Percentiles rank a stretch among this genome's conserved stretches.
Evolutionary conservation across 805 yeast genomes (phyloP).

Genomic region (Candida sakaeoensis): DNA sequence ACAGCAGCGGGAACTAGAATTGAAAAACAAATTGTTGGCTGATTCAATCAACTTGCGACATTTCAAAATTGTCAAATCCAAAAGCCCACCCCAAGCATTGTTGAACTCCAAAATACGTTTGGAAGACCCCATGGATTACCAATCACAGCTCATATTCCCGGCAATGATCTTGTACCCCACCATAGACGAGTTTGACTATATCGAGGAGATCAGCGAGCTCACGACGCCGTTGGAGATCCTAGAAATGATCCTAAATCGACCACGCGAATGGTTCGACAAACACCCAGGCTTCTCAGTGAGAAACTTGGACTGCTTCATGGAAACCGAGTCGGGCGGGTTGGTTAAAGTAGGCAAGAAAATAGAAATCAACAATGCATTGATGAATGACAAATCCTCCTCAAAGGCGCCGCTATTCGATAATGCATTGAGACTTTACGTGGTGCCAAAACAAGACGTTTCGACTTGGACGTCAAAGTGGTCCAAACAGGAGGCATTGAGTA

Average conservation of each 20-base stretch:
- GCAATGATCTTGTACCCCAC: slow-evolving; percentile 80
- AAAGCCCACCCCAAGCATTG: slow-evolving; percentile 54
- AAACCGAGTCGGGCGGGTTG: slow-evolving; percentile 78
- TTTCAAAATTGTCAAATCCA: slow-evolving; percentile 45
- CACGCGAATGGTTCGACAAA: slow-evolving; percentile 63
- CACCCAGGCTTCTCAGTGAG: slow-evolving; percentile 57
- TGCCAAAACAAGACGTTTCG: slow-evolving; percentile 66
- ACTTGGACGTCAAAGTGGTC: slow-evolving; percentile 69
- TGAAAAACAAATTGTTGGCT: slow-evolving; percentile 41
- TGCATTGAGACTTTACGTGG: slow-evolving; percentile 67
- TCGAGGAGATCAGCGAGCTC: slow-evolving; percentile 71
- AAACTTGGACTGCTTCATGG: slow-evolving; percentile 72
- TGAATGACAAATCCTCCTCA: slow-evolving; percentile 57
- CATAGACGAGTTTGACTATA: slow-evolving; percentile 76
- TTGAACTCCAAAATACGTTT: slow-evolving; percentile 49
- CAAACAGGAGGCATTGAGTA: slow-evolving; percentile 54
- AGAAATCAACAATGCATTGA: slow-evolving; percentile 59
- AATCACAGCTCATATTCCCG: slow-evolving; percentile 79
- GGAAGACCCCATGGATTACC: slow-evolving; percentile 64
- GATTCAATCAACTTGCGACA: slow-evolving; percentile 63
- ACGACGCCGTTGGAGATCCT: slow-evolving; percentile 63
- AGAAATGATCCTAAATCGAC: slow-evolving; percentile 56
- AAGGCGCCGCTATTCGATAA: slow-evolving; percentile 75
- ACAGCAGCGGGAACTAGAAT: slow-evolving; percentile 38
- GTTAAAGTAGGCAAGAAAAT: slow-evolving; percentile 80